Evolutionary conservation across 257 asterid genomes (phyloP), one percentile per base, ranked within the genome.

Genomic region (Solanum neorickii): DNA sequence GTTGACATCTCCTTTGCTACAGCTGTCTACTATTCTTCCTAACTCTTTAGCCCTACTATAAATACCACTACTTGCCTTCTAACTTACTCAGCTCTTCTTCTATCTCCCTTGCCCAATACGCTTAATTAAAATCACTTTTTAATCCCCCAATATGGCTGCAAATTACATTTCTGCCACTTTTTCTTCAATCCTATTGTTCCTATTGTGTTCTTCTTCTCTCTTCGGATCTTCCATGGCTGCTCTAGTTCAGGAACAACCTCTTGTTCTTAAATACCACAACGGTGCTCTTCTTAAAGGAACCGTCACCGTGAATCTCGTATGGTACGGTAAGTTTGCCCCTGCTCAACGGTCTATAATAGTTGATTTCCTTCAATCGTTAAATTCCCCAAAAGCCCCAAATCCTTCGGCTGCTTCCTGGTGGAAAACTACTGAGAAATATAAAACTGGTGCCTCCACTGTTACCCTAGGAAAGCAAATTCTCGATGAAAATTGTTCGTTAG

Each of bases 321-420:
- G 97, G 97, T 94, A 94, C 89, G 97, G 97, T 0, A 86, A 91
- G 20, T 94, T 94, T 86, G 90, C 96, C 11, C 93, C 97, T 25
- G 42, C 20, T 59, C 96, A 93, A 12, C 94, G 95, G 86, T 86
- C 97, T 52, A 89, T 93, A 42, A 84, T 94, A 90, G 92, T 92
- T 16, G 97, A 94, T 89, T 94, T 94, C 85, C 90, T 94, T 65
- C 94, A 91, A 29, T 94, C 98, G 2, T 85, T 94, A 0, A 92
- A 72, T 65, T 74, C 94, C 25, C 21, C 85, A 7, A 44, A 47
- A 8, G 2, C 95, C 0, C 59, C 89, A 16, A 7, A 3, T 3
- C 95, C 97, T 25, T 91, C 98, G 85, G 95, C 89, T 83, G 87
- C 95, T 3, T 69, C 94, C 5, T 94, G 98, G 93, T 91, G 93